Percentiles rank a stretch among this genome's conserved stretches.
Evolutionary conservation across 805 yeast species (phyloP).

Genomic region (Tanozyma kutaoensis): DNA sequence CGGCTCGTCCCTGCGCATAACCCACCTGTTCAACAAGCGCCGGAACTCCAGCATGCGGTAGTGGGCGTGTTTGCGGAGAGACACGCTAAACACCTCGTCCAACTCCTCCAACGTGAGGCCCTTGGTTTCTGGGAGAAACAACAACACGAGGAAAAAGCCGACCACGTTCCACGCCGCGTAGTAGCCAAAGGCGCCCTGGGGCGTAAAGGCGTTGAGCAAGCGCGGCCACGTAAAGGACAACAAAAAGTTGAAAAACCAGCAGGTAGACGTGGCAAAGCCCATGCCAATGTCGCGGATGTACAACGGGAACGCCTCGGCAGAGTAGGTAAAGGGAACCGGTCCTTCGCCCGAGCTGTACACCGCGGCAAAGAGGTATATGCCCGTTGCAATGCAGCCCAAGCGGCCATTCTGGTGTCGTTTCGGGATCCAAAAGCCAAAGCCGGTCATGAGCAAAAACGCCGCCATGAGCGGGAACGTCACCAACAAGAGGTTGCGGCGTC

Average conservation of each 20-base stretch:
- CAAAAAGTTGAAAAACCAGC: constrained; percentile 64
- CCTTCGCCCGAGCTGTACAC: constrained; percentile 82
- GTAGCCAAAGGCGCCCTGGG: constrained; percentile 82
- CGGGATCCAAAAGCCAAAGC: constrained; percentile 62
- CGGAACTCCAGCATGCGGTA: constrained; percentile 10
- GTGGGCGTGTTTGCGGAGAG: constrained; percentile 39
- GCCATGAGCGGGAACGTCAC: constrained; percentile 54
- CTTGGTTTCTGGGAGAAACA: constrained; percentile 63
- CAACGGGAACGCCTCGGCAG: constrained; percentile 75
- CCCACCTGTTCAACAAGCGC: too few species aligned
- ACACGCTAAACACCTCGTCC: constrained; percentile 58
- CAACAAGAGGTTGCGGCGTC: constrained; percentile 51
- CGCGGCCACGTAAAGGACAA: constrained; percentile 74
- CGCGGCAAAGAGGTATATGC: constrained; percentile 60
- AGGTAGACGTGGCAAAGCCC: constrained; percentile 63
- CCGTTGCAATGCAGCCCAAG: constrained; percentile 55
- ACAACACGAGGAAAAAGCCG: constrained; percentile 57
- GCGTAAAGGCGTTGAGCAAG: constrained; percentile 46
- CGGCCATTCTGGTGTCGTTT: constrained; percentile 31
- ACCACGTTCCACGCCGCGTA: constrained; percentile 76
- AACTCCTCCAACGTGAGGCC: constrained; percentile 64
- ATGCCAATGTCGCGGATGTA: constrained; percentile 72
- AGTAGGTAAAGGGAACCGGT: constrained; percentile 81
- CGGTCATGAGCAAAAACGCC: constrained; percentile 45
- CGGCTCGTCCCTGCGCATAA: constrained; percentile 1